Conservation (phyloP, 495 filamentous ascomycete genomes). For the Podospora didyma region DNA sequence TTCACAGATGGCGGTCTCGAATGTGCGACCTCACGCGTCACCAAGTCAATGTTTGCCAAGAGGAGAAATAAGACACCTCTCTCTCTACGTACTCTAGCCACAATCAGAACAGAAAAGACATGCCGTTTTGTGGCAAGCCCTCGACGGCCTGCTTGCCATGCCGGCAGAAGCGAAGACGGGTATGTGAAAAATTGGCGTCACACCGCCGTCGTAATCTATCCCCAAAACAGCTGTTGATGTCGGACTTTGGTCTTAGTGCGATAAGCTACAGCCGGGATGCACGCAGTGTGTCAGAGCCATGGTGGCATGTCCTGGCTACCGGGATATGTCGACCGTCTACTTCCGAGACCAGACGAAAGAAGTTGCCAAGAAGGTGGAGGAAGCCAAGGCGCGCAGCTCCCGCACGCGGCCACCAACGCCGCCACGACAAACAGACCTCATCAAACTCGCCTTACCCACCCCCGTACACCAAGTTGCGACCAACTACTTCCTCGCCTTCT, state of each 20-base stretch:
- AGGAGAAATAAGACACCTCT: no score
- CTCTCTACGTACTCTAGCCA: no score
- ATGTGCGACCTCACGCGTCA: no score
- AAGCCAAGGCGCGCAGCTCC: not conserved
- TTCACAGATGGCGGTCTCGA: no score
- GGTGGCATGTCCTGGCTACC: slow-evolving; percentile 19
- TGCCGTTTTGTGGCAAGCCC: not conserved
- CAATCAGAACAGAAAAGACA: not conserved
- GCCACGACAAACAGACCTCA: no score
- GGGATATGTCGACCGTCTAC: slow-evolving; percentile 12
- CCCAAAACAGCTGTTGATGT: not conserved
- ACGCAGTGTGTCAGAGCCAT: not conserved
- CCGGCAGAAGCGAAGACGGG: not conserved
- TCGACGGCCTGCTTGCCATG: not conserved
- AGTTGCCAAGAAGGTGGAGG: not conserved
- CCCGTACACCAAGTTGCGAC: no score
- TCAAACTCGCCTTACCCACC: no score
- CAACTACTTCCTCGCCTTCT: no score
- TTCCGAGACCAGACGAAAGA: slow-evolving; percentile 1
- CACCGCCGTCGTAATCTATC: no score
- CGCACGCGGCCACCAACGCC: not conserved
- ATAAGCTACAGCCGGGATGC: slow-evolving; percentile 1
- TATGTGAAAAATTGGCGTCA: no score
- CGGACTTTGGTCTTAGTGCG: not conserved
- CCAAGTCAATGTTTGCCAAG: no score